These are phyloP conservation scores for Ganoderma sp. DNA, from an alignment of 1,284 basidiomycete genomes.

Conservation along the genomic window DNA sequence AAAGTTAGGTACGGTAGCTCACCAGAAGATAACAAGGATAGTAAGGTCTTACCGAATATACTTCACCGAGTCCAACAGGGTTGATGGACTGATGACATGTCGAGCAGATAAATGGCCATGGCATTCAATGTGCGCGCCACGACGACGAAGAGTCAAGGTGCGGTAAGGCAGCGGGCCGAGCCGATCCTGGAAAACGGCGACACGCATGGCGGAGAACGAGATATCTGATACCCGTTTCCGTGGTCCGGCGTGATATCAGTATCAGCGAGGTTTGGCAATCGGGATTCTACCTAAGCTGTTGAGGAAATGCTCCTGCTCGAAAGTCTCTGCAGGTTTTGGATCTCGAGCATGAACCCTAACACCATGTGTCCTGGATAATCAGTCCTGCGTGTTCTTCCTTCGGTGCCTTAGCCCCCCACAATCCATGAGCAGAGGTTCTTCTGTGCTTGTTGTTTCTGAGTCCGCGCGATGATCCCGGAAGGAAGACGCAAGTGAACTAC, in stretches of 20 bases:
- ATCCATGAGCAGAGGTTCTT: no score
- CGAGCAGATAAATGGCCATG: neutral
- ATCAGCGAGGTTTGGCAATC: neutral
- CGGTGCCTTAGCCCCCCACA: no score
- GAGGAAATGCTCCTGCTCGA: constrained; percentile 30
- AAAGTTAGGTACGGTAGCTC: neutral
- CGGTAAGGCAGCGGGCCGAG: constrained; percentile 15
- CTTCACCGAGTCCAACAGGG: neutral
- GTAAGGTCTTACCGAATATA: neutral
- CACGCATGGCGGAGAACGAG: neutral
- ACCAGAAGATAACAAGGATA: neutral
- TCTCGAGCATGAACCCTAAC: no score
- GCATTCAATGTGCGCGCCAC: constrained; percentile 10
- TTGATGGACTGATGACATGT: neutral
- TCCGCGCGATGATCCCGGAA: no score
- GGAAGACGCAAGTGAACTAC: no score
- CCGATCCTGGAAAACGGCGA: constrained; percentile 11
- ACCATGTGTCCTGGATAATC: no score
- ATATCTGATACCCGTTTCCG: constrained; percentile 11
- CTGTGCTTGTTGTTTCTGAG: no score
- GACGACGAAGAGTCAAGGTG: constrained; percentile 6
- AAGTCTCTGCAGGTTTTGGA: constrained; percentile 13
- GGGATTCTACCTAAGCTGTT: neutral
- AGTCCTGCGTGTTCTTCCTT: no score
- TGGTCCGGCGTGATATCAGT: constrained; percentile 9